Base-by-base conservation (phyloP, 192 early-diverging fungal species). In the Backusella morwellensis region DNA sequence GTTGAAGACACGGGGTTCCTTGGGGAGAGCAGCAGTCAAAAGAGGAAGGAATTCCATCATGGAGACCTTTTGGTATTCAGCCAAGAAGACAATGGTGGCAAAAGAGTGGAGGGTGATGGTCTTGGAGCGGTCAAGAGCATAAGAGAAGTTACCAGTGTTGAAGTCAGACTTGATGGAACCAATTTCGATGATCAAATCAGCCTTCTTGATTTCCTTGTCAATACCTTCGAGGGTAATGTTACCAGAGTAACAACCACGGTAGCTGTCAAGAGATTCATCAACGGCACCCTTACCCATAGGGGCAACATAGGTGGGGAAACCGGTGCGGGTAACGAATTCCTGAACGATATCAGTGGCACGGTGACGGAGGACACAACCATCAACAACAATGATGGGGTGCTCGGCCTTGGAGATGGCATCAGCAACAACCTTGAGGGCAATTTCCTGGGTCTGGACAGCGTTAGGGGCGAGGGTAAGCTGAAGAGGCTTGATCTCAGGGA, bases 131-230 rank as follows among this genome's bases (percentile, higher is more conserved):
- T 80, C 73, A 19, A 86, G 54, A 21, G 67, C 66, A 71, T 81
- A 82, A 17, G 85, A 83, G 74, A 86, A 86, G 34, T 84, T 84
- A 75, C 86, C 86, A 3, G 86, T 87, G 44, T 87, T 87, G 72
- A 83, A 86, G 79, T 87, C 86, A 19, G 83, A 74, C 35, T 86
- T 83, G 70, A 86, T 69, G 1, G 83, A 63, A 19, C 86, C 86
- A 34, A 87, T 40, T 47, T 77, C 77, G 11, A 87, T 23, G 38
- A 87, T 80, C 29, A 86, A 73, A 72, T 87, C 85, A 19, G 78
- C 32, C 4, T 70, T 14, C 38, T 78, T 59, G 6, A 87, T 77
- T 73, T 84, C 86, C 11, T 78, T 52, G 56, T 75, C 41, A 36
- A 86, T 66, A 7, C 77, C 66, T n/a, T 52, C 68, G 19, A 84